phyloP scores from a whole-genome alignment of 2,329 filamentous ascomycete species.

The Clonostachys rosea region DNA sequence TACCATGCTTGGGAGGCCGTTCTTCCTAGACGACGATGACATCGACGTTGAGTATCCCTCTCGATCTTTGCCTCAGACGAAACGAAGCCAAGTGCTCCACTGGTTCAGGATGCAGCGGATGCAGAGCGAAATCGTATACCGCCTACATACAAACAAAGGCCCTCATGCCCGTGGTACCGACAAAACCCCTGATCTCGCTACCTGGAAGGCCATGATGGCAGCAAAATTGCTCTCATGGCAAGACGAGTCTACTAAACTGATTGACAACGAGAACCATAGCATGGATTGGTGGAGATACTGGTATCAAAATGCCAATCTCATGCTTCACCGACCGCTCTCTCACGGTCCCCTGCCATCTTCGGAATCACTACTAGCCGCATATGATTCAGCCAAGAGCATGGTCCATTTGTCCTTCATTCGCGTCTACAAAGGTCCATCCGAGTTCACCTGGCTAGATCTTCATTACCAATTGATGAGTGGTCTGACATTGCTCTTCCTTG shows the following conservation, averaged over 20 bases:
- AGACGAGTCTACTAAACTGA: neutral
- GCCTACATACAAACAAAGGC: neutral
- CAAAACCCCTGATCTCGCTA: too few relatives aligned
- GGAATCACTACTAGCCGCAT: slow-evolving; percentile 7
- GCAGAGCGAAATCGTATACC: slow-evolving; percentile 9
- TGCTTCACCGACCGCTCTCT: slow-evolving; percentile 10
- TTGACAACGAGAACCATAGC: neutral
- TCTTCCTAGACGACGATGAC: slow-evolving; percentile 11
- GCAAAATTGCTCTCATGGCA: neutral
- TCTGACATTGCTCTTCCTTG: slow-evolving; percentile 12
- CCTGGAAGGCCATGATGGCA: neutral
- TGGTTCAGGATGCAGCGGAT: slow-evolving; percentile 13
- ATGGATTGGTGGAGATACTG: slow-evolving; percentile 12
- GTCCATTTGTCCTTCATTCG: slow-evolving; percentile 12
- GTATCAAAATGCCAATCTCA: slow-evolving; percentile 12
- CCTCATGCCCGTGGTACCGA: neutral
- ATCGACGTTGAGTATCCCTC: slow-evolving; percentile 10
- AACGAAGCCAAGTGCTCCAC: slow-evolving; percentile 8
- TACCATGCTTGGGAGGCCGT: slow-evolving; percentile 13
- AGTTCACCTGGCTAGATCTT: slow-evolving; percentile 13
- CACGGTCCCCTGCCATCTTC: slow-evolving; percentile 3
- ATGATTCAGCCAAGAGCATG: slow-evolving; percentile 9
- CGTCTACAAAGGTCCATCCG: slow-evolving; percentile 6
- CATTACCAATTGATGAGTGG: slow-evolving; percentile 15
- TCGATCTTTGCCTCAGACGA: slow-evolving; percentile 1